Base-by-base conservation (phyloP, 106 monocot species). In the Apostasia ramifera region DNA sequence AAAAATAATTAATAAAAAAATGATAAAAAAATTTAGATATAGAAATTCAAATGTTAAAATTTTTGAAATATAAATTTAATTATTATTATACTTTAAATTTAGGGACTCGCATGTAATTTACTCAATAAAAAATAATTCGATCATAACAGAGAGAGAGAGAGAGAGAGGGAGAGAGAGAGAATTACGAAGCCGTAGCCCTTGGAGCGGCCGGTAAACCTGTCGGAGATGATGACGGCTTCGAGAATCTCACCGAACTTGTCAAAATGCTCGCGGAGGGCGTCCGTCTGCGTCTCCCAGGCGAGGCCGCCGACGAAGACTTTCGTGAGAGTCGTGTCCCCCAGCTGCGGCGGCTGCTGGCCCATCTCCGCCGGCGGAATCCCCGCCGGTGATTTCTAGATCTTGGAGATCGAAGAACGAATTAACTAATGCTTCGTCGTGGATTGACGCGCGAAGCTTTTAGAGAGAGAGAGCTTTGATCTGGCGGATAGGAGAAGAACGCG, bases 191-290 rank as follows among this genome's bases (percentile, higher is more conserved):
- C 89, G 56, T 89, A 89, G 77, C 89, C 89, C 71, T 89, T 89
- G 79, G 89, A 89, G 5, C 85, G 82, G 77, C 85, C 85, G 80
- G 89, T 80, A 75, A 73, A 46, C 80, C 85, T 89, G 73, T 89
- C 89, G 53, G 89, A 82, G 85, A 89, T 89, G 67, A 89, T 83
- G 77, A 85, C 89, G 65, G 89, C 89, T 61, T 89, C 89, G 41
- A 89, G 79, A 48, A 89, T 85, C n/a, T 89, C 89, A 9, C 89
- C 89, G 43, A 63, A 85, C 67, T 75, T 66, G 3, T 80, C 82
- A 65, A 89, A 89, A 66, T 89, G 89, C 63, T 89, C 80, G 1
- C 80, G 71, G 48, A 89, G 80, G 1, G 62, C 59, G 10, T 85
- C 89, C 80, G 78, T 85, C 63, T 89, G 89, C 42, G 80, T 89